phyloP scores from a whole-genome alignment of 2,329 filamentous ascomycete species.

The Sclerotinia borealis region DNA sequence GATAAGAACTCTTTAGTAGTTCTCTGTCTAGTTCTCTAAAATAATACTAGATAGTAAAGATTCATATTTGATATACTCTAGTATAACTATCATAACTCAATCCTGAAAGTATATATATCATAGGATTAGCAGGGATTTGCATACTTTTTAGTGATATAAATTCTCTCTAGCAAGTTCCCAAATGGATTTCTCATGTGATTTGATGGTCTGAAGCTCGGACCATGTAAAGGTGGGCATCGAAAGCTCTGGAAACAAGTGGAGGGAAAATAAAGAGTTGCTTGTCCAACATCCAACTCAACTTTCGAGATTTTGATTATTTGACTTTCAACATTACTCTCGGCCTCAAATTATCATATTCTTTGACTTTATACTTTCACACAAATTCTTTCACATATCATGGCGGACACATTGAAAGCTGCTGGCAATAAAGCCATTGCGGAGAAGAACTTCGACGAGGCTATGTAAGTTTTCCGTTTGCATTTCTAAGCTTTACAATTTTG shows the following conservation, averaged over 20 bases:
- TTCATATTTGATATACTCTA: too few relatives aligned
- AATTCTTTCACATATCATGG: conserved; percentile 33
- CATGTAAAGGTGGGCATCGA: conserved; percentile 1
- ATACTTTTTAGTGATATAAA: too few relatives aligned
- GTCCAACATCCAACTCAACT: neutral
- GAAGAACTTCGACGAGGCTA: conserved; percentile 92
- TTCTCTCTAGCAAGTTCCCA: too few relatives aligned
- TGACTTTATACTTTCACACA: neutral
- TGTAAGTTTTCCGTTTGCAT: conserved; percentile 56
- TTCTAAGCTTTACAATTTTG: neutral
- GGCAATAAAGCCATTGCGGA: conserved; percentile 98
- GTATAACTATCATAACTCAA: too few relatives aligned
- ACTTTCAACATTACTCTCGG: neutral
- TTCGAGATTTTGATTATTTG: neutral
- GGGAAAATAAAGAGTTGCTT: conserved; percentile 9
- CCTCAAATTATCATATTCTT: neutral
- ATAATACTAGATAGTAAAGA: too few relatives aligned
- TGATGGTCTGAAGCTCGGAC: neutral
- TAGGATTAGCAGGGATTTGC: too few relatives aligned
- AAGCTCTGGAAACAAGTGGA: conserved; percentile 8
- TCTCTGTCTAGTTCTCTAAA: too few relatives aligned
- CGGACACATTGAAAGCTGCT: conserved; percentile 76
- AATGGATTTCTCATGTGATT: neutral
- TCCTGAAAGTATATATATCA: too few relatives aligned
- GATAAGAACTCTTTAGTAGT: too few relatives aligned